Conservation (phyloP, 2,329 filamentous ascomycete species). For the Trichophyton mentagrophytes region DNA sequence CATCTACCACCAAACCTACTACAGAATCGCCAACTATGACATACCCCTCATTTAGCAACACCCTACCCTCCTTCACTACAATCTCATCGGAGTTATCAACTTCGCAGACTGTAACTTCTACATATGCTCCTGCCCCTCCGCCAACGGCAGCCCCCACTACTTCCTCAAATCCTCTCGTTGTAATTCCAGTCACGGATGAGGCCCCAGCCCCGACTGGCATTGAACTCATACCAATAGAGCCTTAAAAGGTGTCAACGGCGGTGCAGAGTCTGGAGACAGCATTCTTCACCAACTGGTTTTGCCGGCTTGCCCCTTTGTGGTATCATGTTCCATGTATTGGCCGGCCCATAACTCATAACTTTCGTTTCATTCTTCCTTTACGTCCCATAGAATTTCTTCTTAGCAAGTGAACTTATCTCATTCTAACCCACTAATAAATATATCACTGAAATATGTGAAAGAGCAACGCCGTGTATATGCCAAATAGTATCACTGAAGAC, state of each 20-base stretch:
- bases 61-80: not conserved
- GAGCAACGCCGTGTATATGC: not conserved
- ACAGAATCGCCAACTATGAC: not conserved
- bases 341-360: not conserved
- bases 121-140: not conserved
- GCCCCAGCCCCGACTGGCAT: not conserved
- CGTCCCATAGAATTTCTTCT: not conserved
- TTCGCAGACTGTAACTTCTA: not conserved
- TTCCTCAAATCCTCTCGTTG: not conserved
- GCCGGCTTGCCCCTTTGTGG: too few relatives aligned
- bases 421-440: not conserved
- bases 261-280: not conserved
- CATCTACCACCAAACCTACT: not conserved
- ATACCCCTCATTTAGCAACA: not conserved
- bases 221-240: not conserved
- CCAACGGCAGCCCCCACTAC: not conserved
- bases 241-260: not conserved
- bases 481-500: not conserved
- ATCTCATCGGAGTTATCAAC: not conserved
- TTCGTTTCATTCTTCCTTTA: not conserved
- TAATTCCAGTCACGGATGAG: not conserved
- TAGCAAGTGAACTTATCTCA: not conserved
- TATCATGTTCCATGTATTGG: not conserved
- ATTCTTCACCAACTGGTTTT: too few relatives aligned
- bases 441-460: too few relatives aligned